Base-by-base conservation (phyloP, 495 filamentous ascomycete genomes). In the Xylaria telfairii region DNA sequence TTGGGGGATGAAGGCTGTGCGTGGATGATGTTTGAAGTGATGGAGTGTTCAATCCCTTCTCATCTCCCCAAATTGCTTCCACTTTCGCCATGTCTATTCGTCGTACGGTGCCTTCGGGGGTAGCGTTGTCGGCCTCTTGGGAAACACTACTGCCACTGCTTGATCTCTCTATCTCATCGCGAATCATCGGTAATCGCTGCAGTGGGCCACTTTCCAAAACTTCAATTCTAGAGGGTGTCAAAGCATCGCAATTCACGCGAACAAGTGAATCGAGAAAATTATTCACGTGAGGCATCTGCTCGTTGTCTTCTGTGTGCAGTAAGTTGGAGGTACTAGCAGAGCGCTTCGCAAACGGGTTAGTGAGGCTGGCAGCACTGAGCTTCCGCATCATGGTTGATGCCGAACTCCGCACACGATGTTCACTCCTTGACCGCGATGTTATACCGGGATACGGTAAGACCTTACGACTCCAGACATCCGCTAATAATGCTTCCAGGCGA, bases 401-500 rank as follows among this genome's bases (percentile, higher is more conserved):
- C 4, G 90, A 90, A 9, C 89, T 87, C 53, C 91, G 87, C 61
- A 95, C 87, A 17, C 87, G 81, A 67, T 89, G 84, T 74, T 89
- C 94, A 54, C 89, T 86, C 73, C 87, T 85, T 47, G 88, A 87
- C 59, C 84, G 80, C 61, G 86, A 82, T 24, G 85, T 87, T 88
- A 97, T 96, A 28, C 93, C 93, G n/a, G 94, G 94, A 75, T 91
- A 95, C 12, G 95, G 92, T 53, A 99, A 81, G 2, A 89, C 80
- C 69, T 97, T 94, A 56, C 89, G 88, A 17, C 92, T 96, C 90
- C 95, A 99, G 42, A 97, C 89, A 71, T 95, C 92, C 17, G 87
- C 80, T 26, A 99, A 83, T 26, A 89, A 79, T 65, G 85, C 83
- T 77, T 99, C 96, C 8, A 98, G 81, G 13, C 92, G 90, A 61